A percentile compares a stretch with the other conserved stretches of the same genome.
phyloP scores from a whole-genome alignment of 2,329 filamentous ascomycete genomes.

The Neofusicoccum umdonicola region DNA sequence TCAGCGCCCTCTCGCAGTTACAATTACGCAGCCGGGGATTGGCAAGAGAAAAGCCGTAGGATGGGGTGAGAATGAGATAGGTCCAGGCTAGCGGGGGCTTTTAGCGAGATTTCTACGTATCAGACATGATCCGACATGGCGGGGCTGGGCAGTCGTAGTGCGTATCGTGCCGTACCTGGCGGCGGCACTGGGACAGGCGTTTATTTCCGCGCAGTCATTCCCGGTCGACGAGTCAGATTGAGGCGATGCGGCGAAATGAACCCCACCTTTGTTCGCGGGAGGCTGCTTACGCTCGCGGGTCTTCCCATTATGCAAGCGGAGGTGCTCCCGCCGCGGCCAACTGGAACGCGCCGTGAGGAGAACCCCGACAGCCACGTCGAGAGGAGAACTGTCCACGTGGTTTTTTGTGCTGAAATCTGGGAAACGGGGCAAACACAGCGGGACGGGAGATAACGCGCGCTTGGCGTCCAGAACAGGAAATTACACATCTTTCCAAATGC shows the following conservation, averaged over 20 bases:
- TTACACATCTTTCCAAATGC: neutral
- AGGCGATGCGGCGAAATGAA: neutral
- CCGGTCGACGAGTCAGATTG: slow-evolving; percentile 2
- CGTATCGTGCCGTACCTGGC: slow-evolving; percentile 3
- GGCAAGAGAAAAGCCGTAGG: neutral
- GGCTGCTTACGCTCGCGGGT: neutral
- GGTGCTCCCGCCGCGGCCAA: neutral
- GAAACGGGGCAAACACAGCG: neutral
- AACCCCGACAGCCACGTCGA: neutral
- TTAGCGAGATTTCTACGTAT: neutral
- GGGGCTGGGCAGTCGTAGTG: neutral
- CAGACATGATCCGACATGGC: neutral
- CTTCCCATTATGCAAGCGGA: neutral
- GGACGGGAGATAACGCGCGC: neutral
- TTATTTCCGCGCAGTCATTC: slow-evolving; percentile 4
- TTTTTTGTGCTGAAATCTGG: neutral
- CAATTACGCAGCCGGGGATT: neutral
- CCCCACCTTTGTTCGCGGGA: neutral
- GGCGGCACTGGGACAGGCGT: neutral
- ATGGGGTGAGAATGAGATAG: neutral
- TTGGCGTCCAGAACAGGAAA: neutral
- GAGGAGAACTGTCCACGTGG: neutral
- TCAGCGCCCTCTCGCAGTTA: neutral
- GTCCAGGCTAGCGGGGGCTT: neutral
- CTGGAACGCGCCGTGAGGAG: neutral